Base-by-base conservation (phyloP, 352 stramenopile genomes). In the Pythium graminicola region DNA sequence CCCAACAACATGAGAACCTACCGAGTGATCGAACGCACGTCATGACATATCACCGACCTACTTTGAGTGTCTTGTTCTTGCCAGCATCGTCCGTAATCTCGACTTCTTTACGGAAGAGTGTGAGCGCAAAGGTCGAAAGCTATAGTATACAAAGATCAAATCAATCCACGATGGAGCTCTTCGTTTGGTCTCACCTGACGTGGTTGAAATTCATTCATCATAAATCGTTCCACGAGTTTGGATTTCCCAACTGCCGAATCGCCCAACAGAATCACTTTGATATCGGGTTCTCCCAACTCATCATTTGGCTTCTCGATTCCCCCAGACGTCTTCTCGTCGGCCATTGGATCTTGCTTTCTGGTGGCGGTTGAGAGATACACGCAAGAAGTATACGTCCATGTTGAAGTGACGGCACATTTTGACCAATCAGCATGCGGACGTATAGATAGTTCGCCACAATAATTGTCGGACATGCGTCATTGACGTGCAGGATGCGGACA, bases 131-230 rank as follows among this genome's bases (percentile, higher is more conserved):
- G n/a, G 94, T 98, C 13, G 91, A 98, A 7, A 97, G 63, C 76
- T 97, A n/a, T n/a, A n/a, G n/a, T n/a, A n/a, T n/a, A n/a, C n/a
- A n/a, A n/a, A n/a, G n/a, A n/a, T n/a, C n/a, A n/a, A n/a, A n/a
- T n/a, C n/a, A n/a, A n/a, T n/a, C n/a, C n/a, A n/a, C n/a, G n/a
- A n/a, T n/a, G n/a, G n/a, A n/a, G n/a, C n/a, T n/a, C n/a, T n/a
- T n/a, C n/a, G n/a, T n/a, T 20, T 33, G 3, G 14, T 1, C 50
- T 8, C 4, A 87, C 77, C 68, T 91, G 85, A 19, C 89, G 73
- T 11, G 92, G 89, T 67, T 97, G 89, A 57, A 97, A 98, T 56
- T 98, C 90, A 71, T 97, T 93, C 76, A 97, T 96, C 56, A 98
- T 88, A 64, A 95, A 98, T 38, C 92, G 75, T 62, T 98, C 94